phyloP scores from a whole-genome alignment of 306 rosid species.

The Hippophae gyantsensis region DNA sequence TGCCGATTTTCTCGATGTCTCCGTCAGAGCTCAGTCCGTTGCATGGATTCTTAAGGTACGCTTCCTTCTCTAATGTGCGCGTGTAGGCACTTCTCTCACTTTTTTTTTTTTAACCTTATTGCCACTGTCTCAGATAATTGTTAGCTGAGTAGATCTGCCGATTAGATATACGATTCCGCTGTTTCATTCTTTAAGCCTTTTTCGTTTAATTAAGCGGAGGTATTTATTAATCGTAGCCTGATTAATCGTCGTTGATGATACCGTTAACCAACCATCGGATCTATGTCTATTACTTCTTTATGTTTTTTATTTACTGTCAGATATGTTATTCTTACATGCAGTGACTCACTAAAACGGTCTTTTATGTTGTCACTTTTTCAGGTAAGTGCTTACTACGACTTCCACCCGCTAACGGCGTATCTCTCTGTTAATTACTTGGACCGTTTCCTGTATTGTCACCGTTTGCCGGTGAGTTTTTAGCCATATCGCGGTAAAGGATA shows the following conservation, averaged over 20 bases:
- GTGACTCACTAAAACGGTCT: slow-evolving; percentile 1
- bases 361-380: slow-evolving; percentile 17
- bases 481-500: background rate
- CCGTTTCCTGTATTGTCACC: slow-evolving; percentile 71
- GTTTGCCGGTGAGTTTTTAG: slow-evolving; percentile 61
- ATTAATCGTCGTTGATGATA: background rate
- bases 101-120: background rate
- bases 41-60: slow-evolving; percentile 96
- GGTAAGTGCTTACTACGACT: slow-evolving; percentile 65
- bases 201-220: background rate
- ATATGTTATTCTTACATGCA: background rate
- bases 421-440: slow-evolving; percentile 93
- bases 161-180: background rate
- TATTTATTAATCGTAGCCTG: background rate
- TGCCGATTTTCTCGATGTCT: slow-evolving; percentile 51
- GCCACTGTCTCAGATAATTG: background rate
- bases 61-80: background rate
- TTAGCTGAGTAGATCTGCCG: background rate
- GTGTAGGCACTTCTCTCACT: background rate
- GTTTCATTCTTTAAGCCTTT: slow-evolving; percentile 7
- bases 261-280: slow-evolving; percentile 5
- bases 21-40: slow-evolving; percentile 72
- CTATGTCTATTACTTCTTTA: background rate
- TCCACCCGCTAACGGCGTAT: slow-evolving; percentile 89
- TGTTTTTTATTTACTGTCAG: background rate